These are phyloP conservation scores for Solanum chacoense DNA, from an alignment of 305 asterid species.

Conservation along the genomic window DNA sequence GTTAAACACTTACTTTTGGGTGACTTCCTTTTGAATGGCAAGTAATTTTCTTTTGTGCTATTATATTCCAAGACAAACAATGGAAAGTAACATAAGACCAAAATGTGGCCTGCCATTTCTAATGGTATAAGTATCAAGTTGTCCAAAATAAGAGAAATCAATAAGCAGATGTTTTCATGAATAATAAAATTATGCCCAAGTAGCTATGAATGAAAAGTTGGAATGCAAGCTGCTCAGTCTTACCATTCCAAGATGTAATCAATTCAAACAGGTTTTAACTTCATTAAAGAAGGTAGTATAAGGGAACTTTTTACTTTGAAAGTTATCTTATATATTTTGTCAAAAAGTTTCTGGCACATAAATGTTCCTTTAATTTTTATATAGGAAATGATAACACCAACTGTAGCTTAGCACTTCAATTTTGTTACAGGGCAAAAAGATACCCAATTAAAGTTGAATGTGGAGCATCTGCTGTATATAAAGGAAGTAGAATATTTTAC, in stretches of 20 bases:
- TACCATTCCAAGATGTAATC: neutral
- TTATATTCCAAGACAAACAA: neutral
- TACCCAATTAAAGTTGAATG: constrained; percentile 82
- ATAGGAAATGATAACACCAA: neutral
- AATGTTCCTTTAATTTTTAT: neutral
- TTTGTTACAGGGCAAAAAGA: constrained; percentile 69
- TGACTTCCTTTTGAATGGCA: neutral
- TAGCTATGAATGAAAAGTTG: neutral
- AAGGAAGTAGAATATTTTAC: constrained; percentile 56
- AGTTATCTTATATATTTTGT: neutral
- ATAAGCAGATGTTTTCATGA: neutral
- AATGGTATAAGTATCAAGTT: neutral
- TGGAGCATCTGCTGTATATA: constrained; percentile 49
- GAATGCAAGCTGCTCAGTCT: neutral
- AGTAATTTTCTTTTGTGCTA: neutral
- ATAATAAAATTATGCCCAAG: neutral
- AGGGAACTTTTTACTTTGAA: neutral
- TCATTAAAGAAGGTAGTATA: neutral
- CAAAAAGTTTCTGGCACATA: neutral
- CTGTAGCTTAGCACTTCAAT: neutral
- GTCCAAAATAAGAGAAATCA: neutral
- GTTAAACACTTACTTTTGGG: neutral
- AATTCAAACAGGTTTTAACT: neutral
- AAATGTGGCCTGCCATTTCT: neutral
- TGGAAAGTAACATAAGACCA: neutral